Evolutionary conservation across 257 asterid species (phyloP).

Genomic region (Lycium barbarum): DNA sequence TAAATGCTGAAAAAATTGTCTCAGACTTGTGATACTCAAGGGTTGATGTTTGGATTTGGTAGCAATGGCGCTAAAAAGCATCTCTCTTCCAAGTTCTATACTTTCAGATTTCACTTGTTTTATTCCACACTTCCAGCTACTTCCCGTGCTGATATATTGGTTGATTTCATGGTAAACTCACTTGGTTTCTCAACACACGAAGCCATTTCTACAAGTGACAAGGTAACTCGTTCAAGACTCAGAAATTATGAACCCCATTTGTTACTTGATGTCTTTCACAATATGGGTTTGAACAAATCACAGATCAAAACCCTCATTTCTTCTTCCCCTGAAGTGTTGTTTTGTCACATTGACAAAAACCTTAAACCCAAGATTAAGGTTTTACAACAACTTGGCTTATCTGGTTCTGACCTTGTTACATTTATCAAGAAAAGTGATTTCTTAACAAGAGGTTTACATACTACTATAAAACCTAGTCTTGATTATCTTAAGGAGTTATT

Average conservation of each 20-base stretch:
- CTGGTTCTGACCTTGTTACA: slow-evolving; percentile 30
- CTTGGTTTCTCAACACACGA: slow-evolving; percentile 39
- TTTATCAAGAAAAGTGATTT: background rate
- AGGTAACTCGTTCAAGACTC: background rate
- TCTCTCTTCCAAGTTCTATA: background rate
- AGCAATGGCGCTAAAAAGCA: background rate
- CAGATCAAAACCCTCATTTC: slow-evolving; percentile 32
- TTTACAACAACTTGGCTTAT: slow-evolving; percentile 32
- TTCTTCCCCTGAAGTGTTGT: slow-evolving; percentile 21
- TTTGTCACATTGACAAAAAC: slow-evolving; percentile 33
- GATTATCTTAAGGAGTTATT: slow-evolving; percentile 30
- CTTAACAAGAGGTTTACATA: slow-evolving; percentile 24
- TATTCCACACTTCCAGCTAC: background rate
- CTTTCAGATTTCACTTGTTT: background rate
- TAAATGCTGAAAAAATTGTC: too few relatives aligned
- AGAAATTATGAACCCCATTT: slow-evolving; percentile 15
- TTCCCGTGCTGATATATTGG: slow-evolving; percentile 8
- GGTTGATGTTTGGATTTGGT: background rate
- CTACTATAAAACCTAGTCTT: slow-evolving; percentile 25
- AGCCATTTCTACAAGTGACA: slow-evolving; percentile 30
- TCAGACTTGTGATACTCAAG: too few relatives aligned
- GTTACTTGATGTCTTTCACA: slow-evolving; percentile 32
- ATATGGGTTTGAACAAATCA: slow-evolving; percentile 32
- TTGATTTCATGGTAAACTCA: slow-evolving; percentile 1
- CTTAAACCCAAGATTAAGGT: slow-evolving; percentile 35